Base-by-base conservation (phyloP, 345 rosid genomes). In the Nasturtium officinale region DNA sequence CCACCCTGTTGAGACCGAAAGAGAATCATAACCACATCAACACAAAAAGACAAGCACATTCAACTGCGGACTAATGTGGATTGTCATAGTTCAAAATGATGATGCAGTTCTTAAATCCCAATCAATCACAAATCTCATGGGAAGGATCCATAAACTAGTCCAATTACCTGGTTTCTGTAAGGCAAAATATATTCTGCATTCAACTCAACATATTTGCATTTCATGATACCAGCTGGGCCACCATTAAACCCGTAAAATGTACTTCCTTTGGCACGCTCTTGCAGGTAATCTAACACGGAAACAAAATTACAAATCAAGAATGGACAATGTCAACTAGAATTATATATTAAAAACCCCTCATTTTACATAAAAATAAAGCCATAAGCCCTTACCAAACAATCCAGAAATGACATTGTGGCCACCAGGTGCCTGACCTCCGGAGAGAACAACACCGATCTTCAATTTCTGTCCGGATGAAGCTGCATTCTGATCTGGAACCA, bases 201-300 rank as follows among this genome's bases (percentile, higher is more conserved):
- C 80, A 96, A 72, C 68, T 92, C 97, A 26, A 90, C 68, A 46
- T 90, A 92, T 52, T 92, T 96, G 86, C 99, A 82, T 73, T 96
- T 96, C 99, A 92, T 92, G 81, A 92, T 89, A 48, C 99, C 99
- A 65, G 99, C 98, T 67, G 99, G 99, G 74, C 99, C 99, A 1
- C 99, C 99, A 70, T 83, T 87, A 77, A 92, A 96, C 12, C 99
- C 99, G 42, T 92, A 92, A 73, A 92, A 33, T 3, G 81, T 77
- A 73, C 98, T 96, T 6, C 97, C 97, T 73, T 89, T 89, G 0
- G 81, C 90, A 17, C 80, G 91, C 65, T 87, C 89, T 79, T 96
- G 96, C 89, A 96, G 76, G 84, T 92, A 96, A 85, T 96, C 99
- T 95, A 77, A 63, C 30, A 38, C 45, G 47, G 20, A 35, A 67